Conservation (phyloP, 2,329 filamentous ascomycete species). For the Fusarium paranaense region DNA sequence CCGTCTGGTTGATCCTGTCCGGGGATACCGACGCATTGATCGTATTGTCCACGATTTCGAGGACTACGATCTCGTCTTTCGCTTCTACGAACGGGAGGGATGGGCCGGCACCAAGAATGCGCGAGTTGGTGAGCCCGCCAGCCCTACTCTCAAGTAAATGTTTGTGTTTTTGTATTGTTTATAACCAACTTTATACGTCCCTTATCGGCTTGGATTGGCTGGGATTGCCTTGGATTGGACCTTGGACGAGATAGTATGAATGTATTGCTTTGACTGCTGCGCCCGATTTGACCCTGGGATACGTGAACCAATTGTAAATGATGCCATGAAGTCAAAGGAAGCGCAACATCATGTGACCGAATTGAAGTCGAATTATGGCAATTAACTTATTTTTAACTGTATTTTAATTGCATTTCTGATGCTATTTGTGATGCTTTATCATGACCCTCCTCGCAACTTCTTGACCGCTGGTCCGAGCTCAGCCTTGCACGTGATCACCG, state of each 20-base stretch:
- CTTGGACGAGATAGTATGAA: not conserved
- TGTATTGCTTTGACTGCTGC: not conserved
- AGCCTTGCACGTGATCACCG: conserved; percentile 38
- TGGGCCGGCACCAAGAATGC: conserved; percentile 69
- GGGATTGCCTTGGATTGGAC: not conserved
- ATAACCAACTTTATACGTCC: conserved; percentile 16
- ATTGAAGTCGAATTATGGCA: not conserved
- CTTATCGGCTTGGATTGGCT: not conserved
- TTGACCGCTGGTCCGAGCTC: not conserved
- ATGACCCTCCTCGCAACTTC: not conserved
- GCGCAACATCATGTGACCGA: not conserved
- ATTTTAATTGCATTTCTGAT: not conserved
- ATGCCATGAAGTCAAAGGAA: not conserved
- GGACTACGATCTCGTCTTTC: conserved; percentile 95
- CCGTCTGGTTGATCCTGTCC: conserved; percentile 78
- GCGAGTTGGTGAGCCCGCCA: conserved; percentile 63
- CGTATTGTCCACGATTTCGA: conserved; percentile 97
- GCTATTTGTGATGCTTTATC: not conserved
- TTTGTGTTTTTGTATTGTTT: not conserved
- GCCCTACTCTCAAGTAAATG: conserved; percentile 41
- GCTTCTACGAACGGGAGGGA: conserved; percentile 93
- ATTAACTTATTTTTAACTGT: not conserved
- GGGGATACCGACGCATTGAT: conserved; percentile 89
- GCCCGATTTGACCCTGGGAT: not conserved
- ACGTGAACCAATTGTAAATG: not conserved